Evolutionary conservation across 495 filamentous ascomycete species (phyloP), one percentile per base, ranked within the genome.

Genomic region (Annulohypoxylon stygium): DNA sequence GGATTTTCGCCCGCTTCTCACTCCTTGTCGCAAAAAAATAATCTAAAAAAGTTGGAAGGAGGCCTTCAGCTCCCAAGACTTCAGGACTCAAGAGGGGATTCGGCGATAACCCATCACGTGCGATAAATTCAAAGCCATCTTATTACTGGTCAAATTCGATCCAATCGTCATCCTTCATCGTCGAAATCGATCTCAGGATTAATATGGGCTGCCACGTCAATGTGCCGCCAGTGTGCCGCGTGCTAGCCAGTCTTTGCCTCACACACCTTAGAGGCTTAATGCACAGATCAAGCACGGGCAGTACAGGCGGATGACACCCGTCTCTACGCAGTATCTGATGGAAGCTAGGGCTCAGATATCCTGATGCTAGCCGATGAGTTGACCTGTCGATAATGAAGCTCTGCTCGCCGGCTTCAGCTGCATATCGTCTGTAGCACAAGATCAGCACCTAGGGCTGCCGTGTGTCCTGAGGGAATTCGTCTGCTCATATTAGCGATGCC

Each of bases 201-300:
- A 70, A 75, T 75, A 70, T 70, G 63, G 67, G 61, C 54, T 75
- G 72, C 72, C 72, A 75, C 72, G 72, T 75, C 72, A 75, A 75
- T 75, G 25, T 70, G 63, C 67, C 59, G 67, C 58, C 72, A 75
- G 70, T 75, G 25, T 70, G 59, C 67, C 59, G 67, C 58, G 23
- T 59, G 45, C 33, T 64, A 59, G 59, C 70, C 70, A 68, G 53
- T 57, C 58, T 70, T 43, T 54, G 60, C 60, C 45, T 61, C 67
- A 50, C 66, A 69, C 65, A 67, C 67, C 33, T 37, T 39, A 69
- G 26, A 61, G 30, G 30, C 30, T 30, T 30, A 30, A 3, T 30
- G 60, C 64, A 60, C 39, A 71, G 58, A 47, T 26, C 65, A 5
- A 54, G 50, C 25, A 54, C 50, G 7, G 50, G 33, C 5, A 54